Conservation (phyloP, 169 alveolate genomes). For the Plasmodium gallinaceum region DNA sequence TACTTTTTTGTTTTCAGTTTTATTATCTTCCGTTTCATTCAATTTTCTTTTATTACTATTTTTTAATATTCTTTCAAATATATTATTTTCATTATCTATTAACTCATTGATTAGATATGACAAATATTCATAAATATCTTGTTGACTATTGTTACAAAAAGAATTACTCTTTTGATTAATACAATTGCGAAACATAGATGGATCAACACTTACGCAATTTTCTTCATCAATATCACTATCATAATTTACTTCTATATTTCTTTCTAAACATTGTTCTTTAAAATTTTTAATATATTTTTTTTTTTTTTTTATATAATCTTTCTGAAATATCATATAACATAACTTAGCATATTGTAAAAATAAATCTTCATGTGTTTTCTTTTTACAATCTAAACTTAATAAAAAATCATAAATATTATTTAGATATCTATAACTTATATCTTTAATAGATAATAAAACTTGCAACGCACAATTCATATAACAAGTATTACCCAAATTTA, state of each 20-base stretch:
- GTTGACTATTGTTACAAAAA: conserved; percentile 55
- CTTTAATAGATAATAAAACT: conserved; percentile 74
- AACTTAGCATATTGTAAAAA: conserved; percentile 48
- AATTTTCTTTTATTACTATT: conserved; percentile 10
- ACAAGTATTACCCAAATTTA: conserved; percentile 91
- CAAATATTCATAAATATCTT: conserved; percentile 57
- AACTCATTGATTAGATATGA: conserved; percentile 34
- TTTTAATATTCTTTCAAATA: conserved; percentile 29
- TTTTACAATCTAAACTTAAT: conserved; percentile 9
- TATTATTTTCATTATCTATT: conserved; percentile 48
- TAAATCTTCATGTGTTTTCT: conserved; percentile 42
- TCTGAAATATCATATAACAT: conserved; percentile 38
- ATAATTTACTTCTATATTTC: conserved; percentile 29
- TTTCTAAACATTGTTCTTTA: conserved; percentile 31
- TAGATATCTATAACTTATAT: conserved; percentile 36
- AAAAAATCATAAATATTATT: conserved; percentile 19
- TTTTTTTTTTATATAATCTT: conserved; percentile 44
- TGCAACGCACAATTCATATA: conserved; percentile 89
- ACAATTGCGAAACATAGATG: conserved; percentile 62
- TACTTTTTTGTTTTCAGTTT: background rate
- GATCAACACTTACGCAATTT: conserved; percentile 46
- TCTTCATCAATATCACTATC: conserved; percentile 74
- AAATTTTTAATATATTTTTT: conserved; percentile 50
- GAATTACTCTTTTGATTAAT: conserved; percentile 35
- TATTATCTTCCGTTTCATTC: conserved; percentile 8